A percentile compares a stretch with the other conserved stretches of the same genome.
Conservation (phyloP, 192 early-diverging fungal species). For the Podochytrium sp. region DNA sequence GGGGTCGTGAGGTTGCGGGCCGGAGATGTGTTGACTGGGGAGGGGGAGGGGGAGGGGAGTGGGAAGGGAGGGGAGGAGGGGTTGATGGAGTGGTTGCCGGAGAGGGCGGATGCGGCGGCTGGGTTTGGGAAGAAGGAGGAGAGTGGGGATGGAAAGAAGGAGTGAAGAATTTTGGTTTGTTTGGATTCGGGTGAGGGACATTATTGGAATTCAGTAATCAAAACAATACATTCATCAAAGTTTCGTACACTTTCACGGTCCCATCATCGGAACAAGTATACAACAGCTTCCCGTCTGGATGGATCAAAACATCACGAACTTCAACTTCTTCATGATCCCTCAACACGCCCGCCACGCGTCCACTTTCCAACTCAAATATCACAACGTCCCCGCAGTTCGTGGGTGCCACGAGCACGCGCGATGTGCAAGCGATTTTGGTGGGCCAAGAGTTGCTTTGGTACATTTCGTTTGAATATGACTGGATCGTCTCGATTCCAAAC, state of each 20-base stretch:
- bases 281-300: conserved; percentile 76
- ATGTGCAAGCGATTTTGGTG: conserved; percentile 86
- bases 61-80: not conserved
- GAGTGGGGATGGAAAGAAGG: too few relatives aligned
- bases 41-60: not conserved
- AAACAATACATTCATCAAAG: too few relatives aligned
- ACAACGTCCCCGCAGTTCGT: conserved; percentile 89
- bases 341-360: conserved; percentile 75
- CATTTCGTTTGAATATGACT: conserved; percentile 66
- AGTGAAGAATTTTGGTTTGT: too few relatives aligned
- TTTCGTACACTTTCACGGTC: conserved; percentile 42
- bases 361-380: conserved; percentile 77
- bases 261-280: conserved; percentile 84
- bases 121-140: not conserved
- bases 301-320: conserved; percentile 91
- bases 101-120: conserved; percentile 7
- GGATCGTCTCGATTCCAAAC: conserved; percentile 79
- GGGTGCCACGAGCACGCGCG: conserved; percentile 86
- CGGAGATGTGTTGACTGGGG: conserved; percentile 17
- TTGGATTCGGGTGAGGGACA: too few relatives aligned
- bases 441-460: conserved; percentile 94
- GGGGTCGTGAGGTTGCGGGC: conserved; percentile 18
- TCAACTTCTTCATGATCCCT: conserved; percentile 91
- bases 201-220: too few relatives aligned
- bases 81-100: conserved; percentile 34